These are phyloP conservation scores for Elsinoe australis DNA, from an alignment of 2,329 filamentous ascomycete species.

Conservation along the genomic window DNA sequence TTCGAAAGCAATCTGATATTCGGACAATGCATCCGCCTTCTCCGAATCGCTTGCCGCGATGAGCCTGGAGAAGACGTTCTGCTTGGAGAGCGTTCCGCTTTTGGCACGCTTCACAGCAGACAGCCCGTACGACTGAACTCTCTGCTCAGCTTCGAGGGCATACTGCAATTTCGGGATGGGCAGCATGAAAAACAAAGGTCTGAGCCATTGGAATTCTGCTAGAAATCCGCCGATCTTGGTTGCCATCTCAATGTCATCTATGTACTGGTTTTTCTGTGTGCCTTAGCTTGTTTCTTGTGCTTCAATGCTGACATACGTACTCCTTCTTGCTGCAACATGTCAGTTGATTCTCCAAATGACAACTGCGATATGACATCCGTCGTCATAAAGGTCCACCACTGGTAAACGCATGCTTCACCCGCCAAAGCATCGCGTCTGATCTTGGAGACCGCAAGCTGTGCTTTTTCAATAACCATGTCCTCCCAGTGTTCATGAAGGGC, in stretches of 20 bases:
- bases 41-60: constrained; percentile 21
- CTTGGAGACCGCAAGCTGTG: constrained; percentile 25
- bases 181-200: constrained; percentile 19
- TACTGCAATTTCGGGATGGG: constrained; percentile 19
- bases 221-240: constrained; percentile 25
- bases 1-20: constrained; percentile 25
- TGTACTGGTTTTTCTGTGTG: constrained; percentile 24
- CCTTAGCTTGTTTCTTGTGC: too few species aligned
- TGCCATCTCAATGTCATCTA: constrained; percentile 25
- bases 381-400: constrained; percentile 34
- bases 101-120: constrained; percentile 19
- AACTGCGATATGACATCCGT: constrained; percentile 31
- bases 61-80: constrained; percentile 20
- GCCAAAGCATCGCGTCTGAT: constrained; percentile 24
- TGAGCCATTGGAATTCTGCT: constrained; percentile 25
- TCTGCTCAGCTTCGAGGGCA: constrained; percentile 19
- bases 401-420: constrained; percentile 30
- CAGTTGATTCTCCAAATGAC: constrained; percentile 31
- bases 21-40: constrained; percentile 21
- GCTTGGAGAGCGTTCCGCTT: constrained; percentile 14
- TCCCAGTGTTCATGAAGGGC: constrained; percentile 31
- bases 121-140: constrained; percentile 21
- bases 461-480: constrained; percentile 27
- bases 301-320: constrained; percentile 22
- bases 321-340: constrained; percentile 30